Evolutionary conservation across 108 stramenopile genomes (phyloP), one percentile per base, ranked within the genome.

Genomic region (Fragilaria radians): DNA sequence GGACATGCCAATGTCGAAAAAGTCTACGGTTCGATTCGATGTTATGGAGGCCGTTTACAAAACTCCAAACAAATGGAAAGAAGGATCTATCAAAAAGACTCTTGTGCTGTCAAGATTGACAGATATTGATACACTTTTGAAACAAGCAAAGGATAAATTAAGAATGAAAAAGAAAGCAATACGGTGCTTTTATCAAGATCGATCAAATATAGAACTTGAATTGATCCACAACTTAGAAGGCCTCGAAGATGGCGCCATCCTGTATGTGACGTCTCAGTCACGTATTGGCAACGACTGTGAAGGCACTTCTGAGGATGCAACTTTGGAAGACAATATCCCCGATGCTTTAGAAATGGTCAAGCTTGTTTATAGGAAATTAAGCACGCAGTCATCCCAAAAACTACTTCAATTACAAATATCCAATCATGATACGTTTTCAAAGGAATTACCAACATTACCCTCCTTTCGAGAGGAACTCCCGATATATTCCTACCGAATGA

Each of bases 281-380:
- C 33, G 32, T 27, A 64, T 5, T 42, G 52, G 32, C 17, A 59
- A 4, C 9, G 51, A 17, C 0, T 30, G 2, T 3, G 33, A 57
- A 5, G 42, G 32, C 31, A 30, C 50, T 25, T 32, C 52, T 28
- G 55, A 67, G 19, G 52, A 62, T 34, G 25, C 62, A 34, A 52
- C 30, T 31, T n/a, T n/a, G n/a, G 63, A 64, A n/a, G 54, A 63
- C 17, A 53, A 42, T 32, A 19, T 59, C 1, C 28, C 54, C 21
- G 79, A 82, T 61, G 78, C 77, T 25, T 48, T 85, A 19, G 72
- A 74, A 23, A 34, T 61, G 21, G 76, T 85, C 11, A 85, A 81
- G 55, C 61, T 59, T 22, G 80, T 62, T 4, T 81, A 79, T 32
- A 56, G 28, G 24, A n/a, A 42, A 21, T 30, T 53, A n/a, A 46